Percentiles rank a stretch among this genome's conserved stretches.
Evolutionary conservation across 2,329 filamentous ascomycete species (phyloP).

Genomic region (Tolypocladium sp.): DNA sequence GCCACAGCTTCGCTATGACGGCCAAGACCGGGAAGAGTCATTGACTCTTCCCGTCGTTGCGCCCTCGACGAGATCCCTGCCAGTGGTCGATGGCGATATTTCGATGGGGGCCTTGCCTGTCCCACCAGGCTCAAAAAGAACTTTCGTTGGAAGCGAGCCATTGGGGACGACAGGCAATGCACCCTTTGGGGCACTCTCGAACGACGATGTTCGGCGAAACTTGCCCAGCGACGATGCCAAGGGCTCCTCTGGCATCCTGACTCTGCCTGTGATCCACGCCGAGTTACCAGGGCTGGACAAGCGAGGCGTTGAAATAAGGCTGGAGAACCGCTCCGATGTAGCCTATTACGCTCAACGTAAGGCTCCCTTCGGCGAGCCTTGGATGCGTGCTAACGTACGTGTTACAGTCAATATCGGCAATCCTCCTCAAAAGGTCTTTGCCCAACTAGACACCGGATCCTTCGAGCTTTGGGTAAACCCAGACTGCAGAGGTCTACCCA

Average conservation of each 20-base stretch:
- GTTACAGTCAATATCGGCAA: constrained; percentile 37
- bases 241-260: constrained; percentile 10
- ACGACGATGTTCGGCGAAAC: neutral
- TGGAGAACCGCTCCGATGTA: constrained; percentile 43
- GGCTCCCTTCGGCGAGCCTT: constrained; percentile 2
- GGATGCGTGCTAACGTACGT: neutral
- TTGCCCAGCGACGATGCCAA: constrained; percentile 3
- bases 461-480: constrained; percentile 58
- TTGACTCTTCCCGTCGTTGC: constrained; percentile 1
- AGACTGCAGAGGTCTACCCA: constrained; percentile 37
- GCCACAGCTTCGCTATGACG: constrained; percentile 5
- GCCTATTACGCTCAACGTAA: constrained; percentile 43
- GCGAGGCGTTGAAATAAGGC: constrained; percentile 31
- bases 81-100: neutral
- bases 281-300: constrained; percentile 23
- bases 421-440: constrained; percentile 41
- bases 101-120: constrained; percentile 7
- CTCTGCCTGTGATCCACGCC: constrained; percentile 20
- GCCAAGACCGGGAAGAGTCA: constrained; percentile 1
- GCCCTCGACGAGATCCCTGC: neutral
- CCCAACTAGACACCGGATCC: constrained; percentile 50
- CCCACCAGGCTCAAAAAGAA: neutral
- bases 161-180: neutral
- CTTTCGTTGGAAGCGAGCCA: neutral
- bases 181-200: neutral